Conservation (phyloP, 345 rosid species). For the Kandelia obovata region DNA sequence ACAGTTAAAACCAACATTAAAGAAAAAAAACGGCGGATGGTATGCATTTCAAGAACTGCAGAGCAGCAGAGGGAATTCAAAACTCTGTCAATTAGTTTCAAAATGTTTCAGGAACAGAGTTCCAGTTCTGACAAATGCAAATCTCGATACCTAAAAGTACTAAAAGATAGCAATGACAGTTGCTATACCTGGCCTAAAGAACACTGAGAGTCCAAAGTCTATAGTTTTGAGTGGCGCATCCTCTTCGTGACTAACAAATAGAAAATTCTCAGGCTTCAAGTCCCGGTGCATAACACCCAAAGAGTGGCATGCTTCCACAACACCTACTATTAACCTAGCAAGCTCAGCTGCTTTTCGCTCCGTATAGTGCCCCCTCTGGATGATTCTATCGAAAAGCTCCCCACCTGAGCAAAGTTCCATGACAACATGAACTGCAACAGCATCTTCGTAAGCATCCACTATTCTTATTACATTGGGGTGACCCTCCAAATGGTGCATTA, state of each 20-base stretch:
- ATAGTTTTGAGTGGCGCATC: slow-evolving; percentile 75
- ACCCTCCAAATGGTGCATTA: slow-evolving; percentile 94
- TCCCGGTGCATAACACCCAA: slow-evolving; percentile 96
- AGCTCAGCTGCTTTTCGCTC: slow-evolving; percentile 88
- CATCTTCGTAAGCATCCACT: slow-evolving; percentile 85
- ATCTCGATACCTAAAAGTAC: background rate
- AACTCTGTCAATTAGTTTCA: background rate
- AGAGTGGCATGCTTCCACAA: slow-evolving; percentile 90
- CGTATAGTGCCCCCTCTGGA: slow-evolving; percentile 80
- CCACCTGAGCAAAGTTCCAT: slow-evolving; percentile 98
- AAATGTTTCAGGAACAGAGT: slow-evolving; percentile 1
- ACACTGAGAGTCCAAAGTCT: slow-evolving; percentile 90
- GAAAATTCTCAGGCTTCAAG: slow-evolving; percentile 96
- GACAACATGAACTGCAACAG: slow-evolving; percentile 76
- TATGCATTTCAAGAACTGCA: background rate
- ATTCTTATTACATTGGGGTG: slow-evolving; percentile 83
- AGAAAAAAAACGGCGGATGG: too few species aligned
- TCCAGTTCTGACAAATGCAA: background rate
- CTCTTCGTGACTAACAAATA: slow-evolving; percentile 64
- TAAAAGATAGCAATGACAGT: background rate
- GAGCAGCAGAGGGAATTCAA: background rate
- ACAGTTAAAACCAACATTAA: too few species aligned
- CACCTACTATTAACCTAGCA: slow-evolving; percentile 71
- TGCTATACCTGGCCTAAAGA: slow-evolving; percentile 76
- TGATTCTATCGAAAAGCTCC: slow-evolving; percentile 88